A percentile compares a stretch with the other conserved stretches of the same genome.
phyloP scores from a whole-genome alignment of 805 yeast species.

The Hanseniaspora hatyaiensis region DNA sequence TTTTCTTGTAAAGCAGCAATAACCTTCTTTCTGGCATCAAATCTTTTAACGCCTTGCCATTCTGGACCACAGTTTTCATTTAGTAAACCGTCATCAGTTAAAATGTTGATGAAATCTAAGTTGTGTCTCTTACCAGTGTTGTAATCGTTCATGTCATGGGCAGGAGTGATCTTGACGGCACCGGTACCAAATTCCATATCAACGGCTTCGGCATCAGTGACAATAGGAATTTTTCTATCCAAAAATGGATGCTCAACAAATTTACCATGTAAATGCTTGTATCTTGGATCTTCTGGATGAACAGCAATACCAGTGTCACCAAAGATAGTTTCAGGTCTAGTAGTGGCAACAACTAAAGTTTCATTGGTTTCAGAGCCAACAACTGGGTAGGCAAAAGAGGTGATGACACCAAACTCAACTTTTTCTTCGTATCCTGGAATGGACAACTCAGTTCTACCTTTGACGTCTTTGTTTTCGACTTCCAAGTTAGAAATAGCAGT shows the following conservation, averaged over 20 bases:
- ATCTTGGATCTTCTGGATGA: slow-evolving; percentile 89
- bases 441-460: slow-evolving; percentile 65
- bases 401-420: slow-evolving; percentile 91
- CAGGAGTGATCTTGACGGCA: slow-evolving; percentile 98
- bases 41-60: slow-evolving; percentile 83
- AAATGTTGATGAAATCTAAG: slow-evolving; percentile 76
- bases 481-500: slow-evolving; percentile 94
- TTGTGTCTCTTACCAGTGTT: slow-evolving; percentile 87
- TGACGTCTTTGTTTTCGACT: slow-evolving; percentile 81
- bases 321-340: slow-evolving; percentile 96
- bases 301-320: slow-evolving; percentile 98
- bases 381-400: slow-evolving; percentile 88
- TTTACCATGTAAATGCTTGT: slow-evolving; percentile 90
- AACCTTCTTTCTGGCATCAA: slow-evolving; percentile 80
- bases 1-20: slow-evolving; percentile 64
- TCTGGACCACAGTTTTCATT: slow-evolving; percentile 83
- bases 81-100: slow-evolving; percentile 83
- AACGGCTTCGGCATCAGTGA: slow-evolving; percentile 84
- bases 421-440: slow-evolving; percentile 87
- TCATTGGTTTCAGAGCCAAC: slow-evolving; percentile 60
- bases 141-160: slow-evolving; percentile 96
- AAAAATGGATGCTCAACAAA: slow-evolving; percentile 82
- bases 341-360: slow-evolving; percentile 83
- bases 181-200: slow-evolving; percentile 99
- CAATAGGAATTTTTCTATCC: slow-evolving; percentile 73